Conservation (phyloP, 306 rosid genomes). For the Dryas alaskensis region DNA sequence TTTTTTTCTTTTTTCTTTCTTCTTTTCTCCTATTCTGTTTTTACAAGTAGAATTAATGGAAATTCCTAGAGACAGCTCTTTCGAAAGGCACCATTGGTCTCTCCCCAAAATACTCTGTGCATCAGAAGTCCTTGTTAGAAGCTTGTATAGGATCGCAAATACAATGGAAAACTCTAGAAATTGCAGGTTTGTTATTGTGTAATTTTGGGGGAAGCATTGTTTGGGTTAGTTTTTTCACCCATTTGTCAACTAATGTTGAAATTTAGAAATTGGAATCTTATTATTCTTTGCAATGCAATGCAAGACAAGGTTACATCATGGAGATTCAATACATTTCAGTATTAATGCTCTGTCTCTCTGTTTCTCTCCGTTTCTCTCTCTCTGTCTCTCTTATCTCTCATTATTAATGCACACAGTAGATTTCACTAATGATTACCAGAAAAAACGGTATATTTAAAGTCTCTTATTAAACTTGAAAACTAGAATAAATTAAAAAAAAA, state of each 20-base stretch:
- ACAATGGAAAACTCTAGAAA: conserved; percentile 31
- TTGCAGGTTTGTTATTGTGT: conserved; percentile 29
- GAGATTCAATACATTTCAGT: neutral
- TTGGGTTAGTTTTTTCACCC: conserved; percentile 39
- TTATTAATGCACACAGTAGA: no score
- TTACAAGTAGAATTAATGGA: conserved; percentile 32
- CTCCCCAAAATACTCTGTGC: conserved; percentile 18
- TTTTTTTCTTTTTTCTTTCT: neutral
- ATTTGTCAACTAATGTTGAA: conserved; percentile 38
- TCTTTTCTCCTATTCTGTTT: neutral
- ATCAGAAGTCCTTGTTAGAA: conserved; percentile 30
- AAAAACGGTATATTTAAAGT: no score
- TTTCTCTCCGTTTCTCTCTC: neutral
- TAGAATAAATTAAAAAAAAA: no score
- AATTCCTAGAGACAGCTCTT: conserved; percentile 27
- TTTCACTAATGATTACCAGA: no score
- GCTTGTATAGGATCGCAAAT: conserved; percentile 42
- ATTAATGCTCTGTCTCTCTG: neutral
- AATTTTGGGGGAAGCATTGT: conserved; percentile 46
- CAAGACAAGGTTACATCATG: conserved; percentile 14
- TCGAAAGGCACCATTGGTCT: conserved; percentile 34
- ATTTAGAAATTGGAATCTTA: conserved; percentile 30
- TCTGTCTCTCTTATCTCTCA: neutral
- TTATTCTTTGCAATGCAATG: conserved; percentile 53
- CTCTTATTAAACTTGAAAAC: no score